Evolutionary conservation across 495 filamentous ascomycete species (phyloP).

Genomic region (Xanthoparmelia taractica): DNA sequence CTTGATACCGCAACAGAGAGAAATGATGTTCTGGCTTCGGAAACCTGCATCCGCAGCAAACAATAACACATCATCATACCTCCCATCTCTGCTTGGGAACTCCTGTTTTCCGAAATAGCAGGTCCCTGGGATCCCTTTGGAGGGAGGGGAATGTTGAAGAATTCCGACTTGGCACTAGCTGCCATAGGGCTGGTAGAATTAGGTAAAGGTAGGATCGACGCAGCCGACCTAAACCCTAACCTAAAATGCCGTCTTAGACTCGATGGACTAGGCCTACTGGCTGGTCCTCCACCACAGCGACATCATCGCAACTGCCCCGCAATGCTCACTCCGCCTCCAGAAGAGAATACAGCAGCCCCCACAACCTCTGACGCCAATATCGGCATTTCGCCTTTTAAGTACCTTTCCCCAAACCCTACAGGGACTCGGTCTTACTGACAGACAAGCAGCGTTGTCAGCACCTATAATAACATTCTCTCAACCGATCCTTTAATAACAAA

Average conservation of each 20-base stretch:
- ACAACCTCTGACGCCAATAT: background rate
- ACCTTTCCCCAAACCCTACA: conserved; percentile 18
- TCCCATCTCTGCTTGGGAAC: too few relatives aligned
- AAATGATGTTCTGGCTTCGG: too few relatives aligned
- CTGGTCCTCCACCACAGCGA: background rate
- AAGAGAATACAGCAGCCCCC: conserved; percentile 2
- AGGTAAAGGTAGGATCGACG: too few relatives aligned
- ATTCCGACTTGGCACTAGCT: too few relatives aligned
- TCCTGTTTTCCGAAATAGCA: too few relatives aligned
- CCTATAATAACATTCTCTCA: conserved; percentile 51
- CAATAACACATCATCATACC: too few relatives aligned
- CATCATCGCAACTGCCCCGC: background rate
- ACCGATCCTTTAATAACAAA: conserved; percentile 80
- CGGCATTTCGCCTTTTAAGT: conserved; percentile 36
- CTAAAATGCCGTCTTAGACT: background rate
- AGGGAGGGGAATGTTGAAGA: too few relatives aligned
- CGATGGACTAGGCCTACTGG: background rate
- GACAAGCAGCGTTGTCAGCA: conserved; percentile 47
- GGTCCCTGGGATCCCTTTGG: too few relatives aligned
- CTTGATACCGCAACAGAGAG: too few relatives aligned
- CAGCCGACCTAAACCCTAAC: too few relatives aligned
- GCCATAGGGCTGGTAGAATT: too few relatives aligned
- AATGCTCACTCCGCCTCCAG: conserved; percentile 19
- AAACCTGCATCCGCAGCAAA: too few relatives aligned
- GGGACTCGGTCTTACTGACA: background rate